phyloP scores from a whole-genome alignment of 305 asterid genomes.

The Vinca major region DNA sequence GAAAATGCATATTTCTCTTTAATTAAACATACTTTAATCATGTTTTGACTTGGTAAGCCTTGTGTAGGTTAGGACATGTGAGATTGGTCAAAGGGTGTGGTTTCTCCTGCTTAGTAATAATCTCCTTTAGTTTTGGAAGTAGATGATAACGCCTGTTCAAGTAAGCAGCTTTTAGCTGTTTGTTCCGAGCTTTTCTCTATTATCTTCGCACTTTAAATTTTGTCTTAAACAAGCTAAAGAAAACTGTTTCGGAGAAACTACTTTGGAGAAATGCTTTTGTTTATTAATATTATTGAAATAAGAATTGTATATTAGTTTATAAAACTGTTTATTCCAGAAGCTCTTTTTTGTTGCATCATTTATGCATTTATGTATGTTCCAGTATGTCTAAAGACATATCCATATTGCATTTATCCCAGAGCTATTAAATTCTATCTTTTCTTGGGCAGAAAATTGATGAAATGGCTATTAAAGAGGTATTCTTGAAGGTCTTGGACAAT shows the following conservation, averaged over 20 bases:
- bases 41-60: neutral
- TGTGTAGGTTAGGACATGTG: neutral
- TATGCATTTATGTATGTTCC: neutral
- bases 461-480: conserved; percentile 76
- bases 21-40: neutral
- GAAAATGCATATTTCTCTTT: neutral
- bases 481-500: conserved; percentile 89
- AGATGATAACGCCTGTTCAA: neutral
- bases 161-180: too few relatives aligned
- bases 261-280: too few relatives aligned
- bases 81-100: neutral
- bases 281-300: too few relatives aligned
- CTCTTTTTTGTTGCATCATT: neutral
- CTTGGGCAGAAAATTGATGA: conserved; percentile 76
- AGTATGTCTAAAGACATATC: neutral
- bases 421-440: conserved; percentile 14
- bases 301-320: too few relatives aligned
- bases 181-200: too few relatives aligned
- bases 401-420: conserved; percentile 2
- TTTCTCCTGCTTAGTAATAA: neutral
- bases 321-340: neutral
- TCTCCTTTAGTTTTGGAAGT: neutral
- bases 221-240: too few relatives aligned
- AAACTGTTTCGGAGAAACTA: too few relatives aligned
- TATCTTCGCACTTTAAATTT: too few relatives aligned